Base-by-base conservation (phyloP, 225 moss, liverwort and hornwort genomes). In the Bryoerythrophyllum caledonicum region DNA sequence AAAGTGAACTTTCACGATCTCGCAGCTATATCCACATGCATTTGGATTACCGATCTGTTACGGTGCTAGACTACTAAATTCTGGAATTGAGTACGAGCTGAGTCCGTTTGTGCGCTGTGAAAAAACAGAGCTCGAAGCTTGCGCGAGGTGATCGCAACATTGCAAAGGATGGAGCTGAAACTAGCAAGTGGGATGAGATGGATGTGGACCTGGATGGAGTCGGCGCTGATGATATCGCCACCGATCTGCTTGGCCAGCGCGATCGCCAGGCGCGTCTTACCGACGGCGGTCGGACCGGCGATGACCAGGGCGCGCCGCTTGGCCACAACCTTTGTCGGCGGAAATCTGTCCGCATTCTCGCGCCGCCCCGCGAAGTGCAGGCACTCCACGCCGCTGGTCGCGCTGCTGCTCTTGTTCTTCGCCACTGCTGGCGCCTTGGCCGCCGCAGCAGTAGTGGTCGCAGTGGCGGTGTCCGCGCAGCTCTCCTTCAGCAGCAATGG, bases 161-260 rank as follows among this genome's bases (percentile, higher is more conserved):
- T 41, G 10, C 24, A 49, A 64, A 35, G 11, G 20, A 44, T 23
- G 10, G 20, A 48, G 35, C 12, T 12, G 13, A 30, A 30, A n/a
- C 1, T 5, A 32, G 25, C 12, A 8, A 49, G 20, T 20, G 26
- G 9, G 27, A 8, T 43, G 43, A 26, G 27, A 41, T 26, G 27
- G 27, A 27, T 26, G 27, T 11, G 20, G 41, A 87, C 87, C 87
- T 87, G 87, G 32, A 89, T 83, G 58, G 86, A 89, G 32, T 89
- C 88, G 35, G 86, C 88, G 68, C 88, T 89, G 65, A 89, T 83
- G 64, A 89, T 89, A 59, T 89, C 88, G 30, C 88, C 88, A 48
- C 74, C 68, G 70, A 89, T 74, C 71, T 83, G 67, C 81, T 83
- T 83, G 16, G 88, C 88, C 20, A 89, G 11, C 17, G 58, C 86